phyloP scores from a whole-genome alignment of 768 basidiomycete species.

The Imleria badia region DNA sequence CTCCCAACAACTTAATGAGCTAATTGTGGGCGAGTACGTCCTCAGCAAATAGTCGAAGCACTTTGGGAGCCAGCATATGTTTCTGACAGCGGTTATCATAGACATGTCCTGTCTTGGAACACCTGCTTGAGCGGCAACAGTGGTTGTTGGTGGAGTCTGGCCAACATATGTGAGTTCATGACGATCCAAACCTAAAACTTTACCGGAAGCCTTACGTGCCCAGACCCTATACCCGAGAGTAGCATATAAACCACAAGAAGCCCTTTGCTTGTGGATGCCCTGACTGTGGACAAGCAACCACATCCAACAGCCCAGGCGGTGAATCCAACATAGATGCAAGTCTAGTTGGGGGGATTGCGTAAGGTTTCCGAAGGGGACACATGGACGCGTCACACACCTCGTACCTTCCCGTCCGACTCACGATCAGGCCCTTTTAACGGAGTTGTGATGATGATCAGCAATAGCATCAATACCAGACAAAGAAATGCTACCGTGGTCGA shows the following conservation, averaged over 20 bases:
- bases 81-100: conserved; percentile 68
- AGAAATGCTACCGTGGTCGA: conserved; percentile 46
- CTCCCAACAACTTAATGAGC: conserved; percentile 71
- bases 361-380: neutral
- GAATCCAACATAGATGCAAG: conserved; percentile 56
- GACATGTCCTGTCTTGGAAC: conserved; percentile 73
- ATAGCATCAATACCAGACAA: neutral
- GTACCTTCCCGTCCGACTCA: conserved; percentile 68
- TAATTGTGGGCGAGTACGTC: conserved; percentile 19
- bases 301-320: conserved; percentile 67
- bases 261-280: conserved; percentile 43
- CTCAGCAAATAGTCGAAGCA: conserved; percentile 1
- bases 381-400: conserved; percentile 33
- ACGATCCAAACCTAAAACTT: neutral
- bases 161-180: neutral
- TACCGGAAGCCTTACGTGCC: conserved; percentile 42
- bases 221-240: conserved; percentile 59
- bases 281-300: conserved; percentile 68
- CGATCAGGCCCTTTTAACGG: conserved; percentile 50
- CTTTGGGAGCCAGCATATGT: conserved; percentile 37
- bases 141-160: conserved; percentile 61
- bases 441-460: neutral
- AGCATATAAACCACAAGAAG: conserved; percentile 63
- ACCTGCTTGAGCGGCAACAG: conserved; percentile 71
- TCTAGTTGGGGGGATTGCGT: neutral